Conservation (phyloP, 2,329 filamentous ascomycete genomes). For the Thyridium curvatum region DNA sequence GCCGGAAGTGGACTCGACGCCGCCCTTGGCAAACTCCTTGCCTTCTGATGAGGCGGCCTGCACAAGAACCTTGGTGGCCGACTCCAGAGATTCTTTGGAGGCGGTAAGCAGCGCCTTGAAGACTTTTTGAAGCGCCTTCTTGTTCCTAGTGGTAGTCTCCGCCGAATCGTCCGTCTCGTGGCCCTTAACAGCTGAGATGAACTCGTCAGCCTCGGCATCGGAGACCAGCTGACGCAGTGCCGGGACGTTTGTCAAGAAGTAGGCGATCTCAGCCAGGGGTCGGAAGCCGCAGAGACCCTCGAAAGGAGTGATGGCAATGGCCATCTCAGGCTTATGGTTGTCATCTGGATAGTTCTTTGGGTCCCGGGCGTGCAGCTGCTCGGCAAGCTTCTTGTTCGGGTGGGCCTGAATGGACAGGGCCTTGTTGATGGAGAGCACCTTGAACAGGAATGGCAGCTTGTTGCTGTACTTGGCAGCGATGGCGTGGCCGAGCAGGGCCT, state of each 20-base stretch:
- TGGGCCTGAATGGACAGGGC: constrained; percentile 96
- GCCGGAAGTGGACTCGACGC: constrained; percentile 61
- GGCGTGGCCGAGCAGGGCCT: constrained; percentile 68
- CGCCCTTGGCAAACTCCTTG: constrained; percentile 66
- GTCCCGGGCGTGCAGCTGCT: constrained; percentile 78
- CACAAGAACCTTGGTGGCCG: constrained; percentile 63
- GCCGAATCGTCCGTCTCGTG: constrained; percentile 31
- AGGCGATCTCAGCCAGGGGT: constrained; percentile 75
- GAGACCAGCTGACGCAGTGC: constrained; percentile 63
- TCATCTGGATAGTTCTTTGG: constrained; percentile 96
- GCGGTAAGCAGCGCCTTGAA: constrained; percentile 82
- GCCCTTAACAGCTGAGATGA: constrained; percentile 44
- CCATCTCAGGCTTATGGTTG: constrained; percentile 99
- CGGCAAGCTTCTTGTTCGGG: constrained; percentile 90
- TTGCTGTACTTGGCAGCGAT: constrained; percentile 69
- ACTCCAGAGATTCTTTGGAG: constrained; percentile 55
- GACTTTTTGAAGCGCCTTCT: constrained; percentile 65
- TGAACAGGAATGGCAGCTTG: constrained; percentile 94
- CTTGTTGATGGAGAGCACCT: constrained; percentile 93
- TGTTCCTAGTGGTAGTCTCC: constrained; percentile 51
- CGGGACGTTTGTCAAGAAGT: constrained; percentile 61
- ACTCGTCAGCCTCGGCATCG: constrained; percentile 51
- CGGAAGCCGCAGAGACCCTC: constrained; percentile 95
- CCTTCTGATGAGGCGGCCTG: constrained; percentile 62
- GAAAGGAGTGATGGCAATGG: constrained; percentile 93